Evolutionary conservation across 83 land plant species (phyloP), one percentile per base, ranked within the genome.

Genomic region (Isoetes engelmannii): DNA sequence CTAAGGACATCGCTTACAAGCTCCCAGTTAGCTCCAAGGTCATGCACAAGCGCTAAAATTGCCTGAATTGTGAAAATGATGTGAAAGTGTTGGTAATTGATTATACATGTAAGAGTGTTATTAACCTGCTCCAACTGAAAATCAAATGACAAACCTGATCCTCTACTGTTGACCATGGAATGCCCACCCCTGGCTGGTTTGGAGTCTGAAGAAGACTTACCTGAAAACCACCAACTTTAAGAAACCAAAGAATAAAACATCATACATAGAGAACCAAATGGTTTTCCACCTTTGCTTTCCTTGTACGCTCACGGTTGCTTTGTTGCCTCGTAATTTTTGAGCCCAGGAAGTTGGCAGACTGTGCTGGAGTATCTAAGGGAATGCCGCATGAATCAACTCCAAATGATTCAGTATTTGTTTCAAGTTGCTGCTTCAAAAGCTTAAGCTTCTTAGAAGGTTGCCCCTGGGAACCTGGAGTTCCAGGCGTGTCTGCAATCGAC

Each of bases 21-120:
- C 77, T 93, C 98, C 97, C 97, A 93, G 60, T 93, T 93, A 54
- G 88, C 85, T 63, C 98, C 98, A 77, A 93, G 74, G 62, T 93
- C 98, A 80, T 93, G 92, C 63, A 90, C 98, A 58, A 93, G 87
- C 54, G 88, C 96, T 80, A 93, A 84, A 78, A 93, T 95, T 49
- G 98, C 92, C 98, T 93, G 77, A 47, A 48, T 69, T 10, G 15
- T 5, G 9, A 67, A 44, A 45, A 47, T 60, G 48, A 19, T 61
- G 15, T 54, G 49, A 17, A n/a, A 61, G 28, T 4, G 13, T 5
- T 48, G 20, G n/a, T 17, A 45, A 51, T 13, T 48, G 47, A 60
- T 21, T 60, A 61, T 49, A 41, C 44, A 61, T 71, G 37, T 45
- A 68, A 6, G 17, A 15, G 62, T 43, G 62, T 51, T 5, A 9